These are phyloP conservation scores for Eimeria necatrix DNA, from an alignment of 169 alveolate species.

Conservation along the genomic window DNA sequence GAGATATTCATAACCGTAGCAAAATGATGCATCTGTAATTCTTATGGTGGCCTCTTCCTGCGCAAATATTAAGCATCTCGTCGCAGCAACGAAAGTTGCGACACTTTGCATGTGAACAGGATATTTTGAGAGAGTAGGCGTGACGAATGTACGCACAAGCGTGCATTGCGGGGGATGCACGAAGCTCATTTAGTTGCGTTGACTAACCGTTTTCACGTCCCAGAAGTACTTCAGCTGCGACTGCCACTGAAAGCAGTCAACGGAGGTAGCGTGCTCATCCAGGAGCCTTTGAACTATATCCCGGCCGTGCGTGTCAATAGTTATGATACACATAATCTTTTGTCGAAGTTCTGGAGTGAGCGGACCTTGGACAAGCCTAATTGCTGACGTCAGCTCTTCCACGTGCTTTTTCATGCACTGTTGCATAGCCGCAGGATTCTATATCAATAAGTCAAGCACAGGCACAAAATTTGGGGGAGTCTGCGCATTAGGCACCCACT, in stretches of 20 bases:
- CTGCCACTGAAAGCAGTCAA: constrained; percentile 98
- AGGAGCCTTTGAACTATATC: constrained; percentile 95
- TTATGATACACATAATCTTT: constrained; percentile 97
- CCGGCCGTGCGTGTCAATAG: constrained; percentile 97
- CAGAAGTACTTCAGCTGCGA: constrained; percentile 97
- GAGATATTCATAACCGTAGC: constrained; percentile 97
- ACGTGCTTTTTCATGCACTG: constrained; percentile 80
- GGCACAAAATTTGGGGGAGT: neutral
- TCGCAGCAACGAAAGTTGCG: no score
- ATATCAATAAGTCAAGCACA: neutral
- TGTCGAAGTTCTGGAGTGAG: constrained; percentile 90
- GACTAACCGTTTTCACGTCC: constrained; percentile 82
- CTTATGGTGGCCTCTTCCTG: constrained; percentile 92
- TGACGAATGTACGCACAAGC: no score
- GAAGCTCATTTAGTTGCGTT: neutral
- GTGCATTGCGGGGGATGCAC: no score
- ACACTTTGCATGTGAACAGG: no score
- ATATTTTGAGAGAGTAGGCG: no score
- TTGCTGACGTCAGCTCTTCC: constrained; percentile 85
- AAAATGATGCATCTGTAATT: constrained; percentile 96
- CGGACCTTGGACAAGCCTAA: constrained; percentile 95
- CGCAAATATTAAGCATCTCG: neutral
- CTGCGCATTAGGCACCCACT: neutral
- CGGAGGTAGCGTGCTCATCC: constrained; percentile 90
- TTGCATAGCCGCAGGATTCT: constrained; percentile 60